Base-by-base conservation (phyloP, 345 rosid species). In the Garcia nutans region DNA sequence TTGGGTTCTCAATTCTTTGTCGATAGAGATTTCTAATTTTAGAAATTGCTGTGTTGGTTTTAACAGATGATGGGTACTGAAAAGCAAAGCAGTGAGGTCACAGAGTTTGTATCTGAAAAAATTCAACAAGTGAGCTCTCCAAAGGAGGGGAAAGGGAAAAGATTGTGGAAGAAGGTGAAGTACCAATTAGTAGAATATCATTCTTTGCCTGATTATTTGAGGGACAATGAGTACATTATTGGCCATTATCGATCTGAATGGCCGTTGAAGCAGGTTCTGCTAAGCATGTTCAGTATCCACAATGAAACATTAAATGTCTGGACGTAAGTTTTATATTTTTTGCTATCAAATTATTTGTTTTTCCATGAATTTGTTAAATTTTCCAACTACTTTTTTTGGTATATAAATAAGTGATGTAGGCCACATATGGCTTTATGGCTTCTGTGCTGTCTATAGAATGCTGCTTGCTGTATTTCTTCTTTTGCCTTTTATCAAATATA, bases 291-390 rank as follows among this genome's bases (percentile, higher is more conserved):
- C 80, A 78, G 88, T 28, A 84, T 95, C 74, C 99, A 95, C 76
- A 95, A 95, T 24, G 99, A 93, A 84, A 95, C 99, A 12, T 81
- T 95, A 63, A 95, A 95, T 73, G 97, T 95, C 55, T 95, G 99
- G 98, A 95, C 98, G 98, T 95, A 84, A 89, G 93, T 63, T 75
- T 52, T 62, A 54, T 69, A 8, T 68, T 49, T 71, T 47, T 10
- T 55, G 17, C 42, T 37, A n/a, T 37, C 42, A 52, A 1, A 6
- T 1, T 28, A 19, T 68, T 45, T 77, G 54, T 26, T 6, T 17
- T 78, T 42, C 45, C 45, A 59, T 5, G 0, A 1, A 42, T 28
- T n/a, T 16, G 57, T 59, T 28, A 15, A 19, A 26, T 31, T 13
- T 31, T 26, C n/a, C 12, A 31, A 31, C 49, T 7, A 22, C 41